Evolutionary conservation across 208 protist species (phyloP).

Genomic region (Acanthamoeba royreba): DNA sequence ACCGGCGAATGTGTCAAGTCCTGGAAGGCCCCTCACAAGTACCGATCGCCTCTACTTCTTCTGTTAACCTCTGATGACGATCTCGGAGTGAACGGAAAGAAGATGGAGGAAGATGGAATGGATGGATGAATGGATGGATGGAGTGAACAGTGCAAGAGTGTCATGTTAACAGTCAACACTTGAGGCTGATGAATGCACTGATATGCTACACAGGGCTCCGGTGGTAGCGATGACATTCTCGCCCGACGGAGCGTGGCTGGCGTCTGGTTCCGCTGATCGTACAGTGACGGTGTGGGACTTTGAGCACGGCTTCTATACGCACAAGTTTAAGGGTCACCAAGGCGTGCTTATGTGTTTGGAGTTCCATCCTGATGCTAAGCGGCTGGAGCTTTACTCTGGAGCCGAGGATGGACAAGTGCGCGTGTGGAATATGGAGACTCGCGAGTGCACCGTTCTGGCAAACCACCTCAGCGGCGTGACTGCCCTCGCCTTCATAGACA

Average conservation of each 20-base stretch:
- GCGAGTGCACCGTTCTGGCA: neutral
- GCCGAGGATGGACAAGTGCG: constrained; percentile 40
- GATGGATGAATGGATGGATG: too few species aligned
- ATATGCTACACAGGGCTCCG: neutral
- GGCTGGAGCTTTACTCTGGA: neutral
- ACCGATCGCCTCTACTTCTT: neutral
- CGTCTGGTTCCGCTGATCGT: constrained; percentile 60
- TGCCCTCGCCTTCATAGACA: constrained; percentile 49
- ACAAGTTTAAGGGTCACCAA: constrained; percentile 59
- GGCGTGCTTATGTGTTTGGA: neutral
- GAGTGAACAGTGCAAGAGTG: too few species aligned
- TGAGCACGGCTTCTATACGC: constrained; percentile 64
- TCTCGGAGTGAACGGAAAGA: too few species aligned
- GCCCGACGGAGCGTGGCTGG: constrained; percentile 52
- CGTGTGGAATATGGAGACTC: constrained; percentile 46
- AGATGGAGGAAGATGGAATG: too few species aligned
- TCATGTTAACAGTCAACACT: too few species aligned
- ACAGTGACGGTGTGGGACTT: constrained; percentile 70
- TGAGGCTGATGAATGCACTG: neutral
- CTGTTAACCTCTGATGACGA: too few species aligned
- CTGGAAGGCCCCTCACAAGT: constrained; percentile 29
- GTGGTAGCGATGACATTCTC: constrained; percentile 40
- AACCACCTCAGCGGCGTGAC: constrained; percentile 63
- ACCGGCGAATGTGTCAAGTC: neutral
- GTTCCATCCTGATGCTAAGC: neutral